Percentiles rank a stretch among this genome's conserved stretches.
These are phyloP conservation scores for Botryobasidium botryosum DNA, from an alignment of 768 basidiomycete genomes.

Conservation along the genomic window DNA sequence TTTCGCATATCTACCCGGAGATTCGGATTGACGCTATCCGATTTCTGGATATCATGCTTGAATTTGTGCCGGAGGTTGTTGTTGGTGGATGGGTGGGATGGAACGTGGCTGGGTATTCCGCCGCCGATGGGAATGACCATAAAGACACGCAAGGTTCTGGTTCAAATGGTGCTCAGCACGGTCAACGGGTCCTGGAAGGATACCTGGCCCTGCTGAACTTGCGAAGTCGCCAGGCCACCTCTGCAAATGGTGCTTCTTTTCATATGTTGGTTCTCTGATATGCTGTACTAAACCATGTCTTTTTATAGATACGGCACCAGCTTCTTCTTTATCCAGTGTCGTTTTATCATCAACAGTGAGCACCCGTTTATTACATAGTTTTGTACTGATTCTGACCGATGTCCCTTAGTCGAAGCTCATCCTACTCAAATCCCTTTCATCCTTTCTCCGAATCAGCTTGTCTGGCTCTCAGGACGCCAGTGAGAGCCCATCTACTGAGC, in stretches of 20 bases:
- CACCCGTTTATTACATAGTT: neutral
- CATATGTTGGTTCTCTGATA: constrained; percentile 13
- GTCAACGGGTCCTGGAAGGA: constrained; percentile 53
- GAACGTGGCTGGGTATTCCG: neutral
- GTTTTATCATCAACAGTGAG: constrained; percentile 2
- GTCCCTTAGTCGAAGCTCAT: constrained; percentile 51
- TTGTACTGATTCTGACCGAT: neutral
- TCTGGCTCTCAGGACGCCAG: constrained; percentile 6
- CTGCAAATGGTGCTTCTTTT: too few species aligned
- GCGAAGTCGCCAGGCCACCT: constrained; percentile 23
- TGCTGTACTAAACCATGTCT: too few species aligned
- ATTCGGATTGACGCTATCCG: constrained; percentile 81
- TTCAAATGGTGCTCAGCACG: constrained; percentile 28
- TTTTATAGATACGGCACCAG: constrained; percentile 2
- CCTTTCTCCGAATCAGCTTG: constrained; percentile 35
- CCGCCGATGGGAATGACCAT: neutral
- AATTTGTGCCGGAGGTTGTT: constrained; percentile 47
- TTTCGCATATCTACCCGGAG: constrained; percentile 91
- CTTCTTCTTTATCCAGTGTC: constrained; percentile 1
- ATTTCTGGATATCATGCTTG: constrained; percentile 58
- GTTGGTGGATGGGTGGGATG: constrained; percentile 47
- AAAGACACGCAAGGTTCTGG: neutral
- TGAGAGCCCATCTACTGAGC: constrained; percentile 5
- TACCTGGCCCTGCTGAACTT: constrained; percentile 60
- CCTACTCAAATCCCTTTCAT: constrained; percentile 53